A percentile compares a stretch with the other conserved stretches of the same genome.
These are phyloP conservation scores for Candida germanica DNA, from an alignment of 805 yeast species.

Conservation along the genomic window DNA sequence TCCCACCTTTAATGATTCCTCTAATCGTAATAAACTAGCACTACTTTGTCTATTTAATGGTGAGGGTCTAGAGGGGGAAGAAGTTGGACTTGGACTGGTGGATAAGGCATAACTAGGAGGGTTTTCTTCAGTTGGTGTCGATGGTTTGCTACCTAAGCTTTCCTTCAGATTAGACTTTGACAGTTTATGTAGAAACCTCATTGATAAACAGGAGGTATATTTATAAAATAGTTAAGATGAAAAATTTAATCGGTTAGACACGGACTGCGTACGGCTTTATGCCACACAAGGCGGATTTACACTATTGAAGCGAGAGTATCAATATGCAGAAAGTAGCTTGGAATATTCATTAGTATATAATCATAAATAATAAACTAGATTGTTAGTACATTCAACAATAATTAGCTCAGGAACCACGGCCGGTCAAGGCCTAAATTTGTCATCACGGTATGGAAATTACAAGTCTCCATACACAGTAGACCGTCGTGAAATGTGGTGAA, in stretches of 20 bases:
- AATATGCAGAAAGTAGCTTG: too few species aligned
- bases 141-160: background rate
- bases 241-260: background rate
- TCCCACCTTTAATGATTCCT: background rate
- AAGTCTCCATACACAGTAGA: slow-evolving; percentile 47
- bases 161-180: background rate
- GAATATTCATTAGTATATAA: slow-evolving; percentile 1
- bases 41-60: slow-evolving; percentile 12
- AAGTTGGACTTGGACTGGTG: background rate
- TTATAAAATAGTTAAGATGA: background rate
- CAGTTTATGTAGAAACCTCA: slow-evolving; percentile 1
- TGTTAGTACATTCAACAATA: background rate
- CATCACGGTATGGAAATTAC: slow-evolving; percentile 45
- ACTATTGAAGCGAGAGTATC: too few species aligned
- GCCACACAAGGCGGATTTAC: background rate
- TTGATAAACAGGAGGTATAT: background rate
- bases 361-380: too few species aligned
- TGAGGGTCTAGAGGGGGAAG: slow-evolving; percentile 1
- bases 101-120: slow-evolving; percentile 13
- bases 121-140: background rate
- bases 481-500: slow-evolving; percentile 51
- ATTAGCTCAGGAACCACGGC: slow-evolving; percentile 46
- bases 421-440: slow-evolving; percentile 47
- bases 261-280: background rate
- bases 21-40: slow-evolving; percentile 9